Base-by-base conservation (phyloP, 306 rosid species). In the Luffa aegyptiaca region DNA sequence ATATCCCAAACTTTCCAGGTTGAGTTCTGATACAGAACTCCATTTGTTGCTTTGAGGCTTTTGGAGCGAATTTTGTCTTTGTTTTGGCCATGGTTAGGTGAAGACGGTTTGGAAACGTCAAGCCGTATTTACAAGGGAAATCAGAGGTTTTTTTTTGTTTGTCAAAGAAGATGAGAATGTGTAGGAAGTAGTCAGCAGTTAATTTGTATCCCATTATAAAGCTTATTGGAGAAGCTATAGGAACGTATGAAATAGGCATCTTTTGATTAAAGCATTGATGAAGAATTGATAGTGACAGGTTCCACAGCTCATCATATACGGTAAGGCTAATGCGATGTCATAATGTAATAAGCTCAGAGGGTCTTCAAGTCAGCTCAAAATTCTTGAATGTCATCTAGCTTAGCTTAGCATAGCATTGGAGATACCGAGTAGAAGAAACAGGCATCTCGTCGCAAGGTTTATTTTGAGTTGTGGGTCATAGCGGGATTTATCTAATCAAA, bases 341-440 rank as follows among this genome's bases (percentile, higher is more conserved):
- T 5, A 35, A 18, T 74, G 57, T 26, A 26, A 72, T 26, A 48
- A 80, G 80, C 63, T 87, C 86, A 89, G 71, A 44, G 41, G n/a
- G 76, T 84, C 82, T 86, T 93, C 84, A 86, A 44, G 44, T 82
- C 48, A 65, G 48, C 81, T 82, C 76, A 69, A 79, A 84, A 55
- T 44, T 69, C 83, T 82, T 61, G 66, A 71, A 89, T 87, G 57
- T 86, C 89, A 56, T 84, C 96, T 81, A 86, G 78, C 51, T 69
- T 26, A 26, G 31, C 31, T 26, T 26, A 26, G 31, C 31, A 26
- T 86, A 39, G 70, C 77, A 73, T 80, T 85, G 45, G 88, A 79
- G 84, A 92, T 79, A 78, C 96, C 97, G 1, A 92, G 89, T 81
- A 79, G 86, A 55, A 52, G 48, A n/a, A 81, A 59, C 65, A 33